A percentile compares a stretch with the other conserved stretches of the same genome.
These are phyloP conservation scores for Trichosporon asahii DNA, from an alignment of 1,284 basidiomycete genomes.

Conservation along the genomic window DNA sequence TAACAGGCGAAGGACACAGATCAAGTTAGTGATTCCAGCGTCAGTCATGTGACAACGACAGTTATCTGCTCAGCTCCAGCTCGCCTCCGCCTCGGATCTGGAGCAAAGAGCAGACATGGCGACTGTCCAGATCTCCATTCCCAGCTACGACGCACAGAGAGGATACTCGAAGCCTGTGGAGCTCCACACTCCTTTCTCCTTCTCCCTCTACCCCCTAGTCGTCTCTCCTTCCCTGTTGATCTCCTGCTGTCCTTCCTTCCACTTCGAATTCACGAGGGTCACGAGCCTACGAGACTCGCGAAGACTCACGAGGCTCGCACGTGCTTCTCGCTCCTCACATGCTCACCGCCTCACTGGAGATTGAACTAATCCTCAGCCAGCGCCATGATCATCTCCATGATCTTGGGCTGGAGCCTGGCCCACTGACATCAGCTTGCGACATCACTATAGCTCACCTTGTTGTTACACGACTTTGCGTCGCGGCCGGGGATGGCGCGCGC, in stretches of 20 bases:
- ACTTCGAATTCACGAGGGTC: too few relatives aligned
- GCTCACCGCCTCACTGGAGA: too few relatives aligned
- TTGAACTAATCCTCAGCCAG: conserved; percentile 17
- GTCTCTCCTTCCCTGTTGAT: too few relatives aligned
- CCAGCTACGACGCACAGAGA: background rate
- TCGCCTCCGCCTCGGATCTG: too few relatives aligned
- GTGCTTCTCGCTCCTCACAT: background rate
- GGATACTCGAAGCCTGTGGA: background rate
- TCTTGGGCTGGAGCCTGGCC: conserved; percentile 33
- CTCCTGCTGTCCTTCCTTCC: too few relatives aligned
- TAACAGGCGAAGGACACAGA: too few relatives aligned
- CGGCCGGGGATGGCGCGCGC: conserved; percentile 28
- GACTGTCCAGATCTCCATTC: background rate
- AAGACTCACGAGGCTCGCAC: background rate
- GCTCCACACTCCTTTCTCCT: background rate
- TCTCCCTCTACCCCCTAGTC: too few relatives aligned
- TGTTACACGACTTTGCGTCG: conserved; percentile 32
- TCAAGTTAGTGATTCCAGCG: background rate
- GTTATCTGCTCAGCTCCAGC: background rate
- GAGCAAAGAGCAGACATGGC: too few relatives aligned
- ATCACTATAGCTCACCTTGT: conserved; percentile 27
- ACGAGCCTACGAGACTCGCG: too few relatives aligned
- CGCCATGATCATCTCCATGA: conserved; percentile 28
- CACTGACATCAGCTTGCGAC: conserved; percentile 26
- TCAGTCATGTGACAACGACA: background rate